Conservation (phyloP, 139 green algal genomes). For the Mychonastes homosphaera region DNA sequence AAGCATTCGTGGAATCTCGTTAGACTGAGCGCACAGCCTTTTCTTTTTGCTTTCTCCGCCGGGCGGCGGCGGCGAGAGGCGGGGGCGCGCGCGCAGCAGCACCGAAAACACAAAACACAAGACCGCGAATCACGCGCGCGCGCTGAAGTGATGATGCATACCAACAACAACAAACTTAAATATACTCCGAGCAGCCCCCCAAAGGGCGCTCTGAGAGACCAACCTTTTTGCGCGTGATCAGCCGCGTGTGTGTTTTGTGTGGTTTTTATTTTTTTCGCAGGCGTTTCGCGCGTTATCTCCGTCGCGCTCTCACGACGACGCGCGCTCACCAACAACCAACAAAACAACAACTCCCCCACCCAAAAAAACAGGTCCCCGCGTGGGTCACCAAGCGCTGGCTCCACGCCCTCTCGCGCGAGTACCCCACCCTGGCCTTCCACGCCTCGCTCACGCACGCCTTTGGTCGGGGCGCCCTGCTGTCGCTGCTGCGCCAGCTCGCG, state of each 20-base stretch:
- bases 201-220: constrained; percentile 22
- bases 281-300: neutral
- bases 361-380: constrained; percentile 66
- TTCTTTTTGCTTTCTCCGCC: neutral
- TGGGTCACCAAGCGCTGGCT: constrained; percentile 98
- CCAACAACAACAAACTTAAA: constrained; percentile 41
- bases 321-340: neutral
- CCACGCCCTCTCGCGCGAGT: constrained; percentile 76
- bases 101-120: neutral
- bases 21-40: constrained; percentile 38
- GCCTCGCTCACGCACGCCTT: constrained; percentile 93
- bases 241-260: constrained; percentile 1
- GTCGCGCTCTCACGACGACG: neutral
- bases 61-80: neutral
- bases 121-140: neutral
- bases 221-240: constrained; percentile 29
- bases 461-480: constrained; percentile 87
- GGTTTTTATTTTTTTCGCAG: neutral
- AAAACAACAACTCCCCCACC: neutral
- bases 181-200: constrained; percentile 38
- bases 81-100: neutral
- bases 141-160: constrained; percentile 32
- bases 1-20: constrained; percentile 55
- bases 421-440: constrained; percentile 95
- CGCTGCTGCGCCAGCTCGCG: constrained; percentile 70